Percentiles rank a stretch among this genome's conserved stretches.
Evolutionary conservation across 305 asterid genomes (phyloP).

Genomic region (Fraxinus latifolia): DNA sequence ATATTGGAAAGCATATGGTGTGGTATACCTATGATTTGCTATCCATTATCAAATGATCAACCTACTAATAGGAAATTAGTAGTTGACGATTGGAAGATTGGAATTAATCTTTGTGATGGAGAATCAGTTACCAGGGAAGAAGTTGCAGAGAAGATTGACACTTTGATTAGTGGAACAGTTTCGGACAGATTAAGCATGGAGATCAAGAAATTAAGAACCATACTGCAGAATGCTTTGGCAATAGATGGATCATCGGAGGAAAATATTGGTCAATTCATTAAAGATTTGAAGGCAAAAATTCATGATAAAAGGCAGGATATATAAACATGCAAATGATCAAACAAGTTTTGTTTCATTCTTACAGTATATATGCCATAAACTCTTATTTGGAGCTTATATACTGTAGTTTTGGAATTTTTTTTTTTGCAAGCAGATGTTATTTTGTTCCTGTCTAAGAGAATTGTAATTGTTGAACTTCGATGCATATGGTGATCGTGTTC

Average conservation of each 20-base stretch:
- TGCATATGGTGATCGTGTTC: not conserved
- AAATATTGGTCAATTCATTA: conserved; percentile 38
- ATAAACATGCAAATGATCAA: not conserved
- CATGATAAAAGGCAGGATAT: not conserved
- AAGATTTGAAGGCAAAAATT: conserved; percentile 38
- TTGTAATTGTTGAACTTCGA: not conserved
- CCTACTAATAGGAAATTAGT: conserved; percentile 53
- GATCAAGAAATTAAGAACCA: conserved; percentile 29
- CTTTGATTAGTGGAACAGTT: conserved; percentile 29
- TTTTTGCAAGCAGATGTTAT: not conserved
- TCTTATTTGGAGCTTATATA: not conserved
- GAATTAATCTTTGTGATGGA: conserved; percentile 43
- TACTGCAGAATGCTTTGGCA: conserved; percentile 41
- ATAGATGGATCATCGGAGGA: conserved; percentile 48
- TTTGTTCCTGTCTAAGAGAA: not conserved
- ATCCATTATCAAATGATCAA: conserved; percentile 52
- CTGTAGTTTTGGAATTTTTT: not conserved
- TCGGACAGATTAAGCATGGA: conserved; percentile 28
- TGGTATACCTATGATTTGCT: conserved; percentile 50
- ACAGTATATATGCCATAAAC: not conserved
- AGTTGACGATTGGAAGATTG: conserved; percentile 61
- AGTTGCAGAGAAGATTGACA: conserved; percentile 37
- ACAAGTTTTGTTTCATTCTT: not conserved
- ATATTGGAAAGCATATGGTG: conserved; percentile 56
- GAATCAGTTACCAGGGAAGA: conserved; percentile 25